phyloP scores from a whole-genome alignment of 176 grass and related monocot species.

The Bonia amplexicaulis region DNA sequence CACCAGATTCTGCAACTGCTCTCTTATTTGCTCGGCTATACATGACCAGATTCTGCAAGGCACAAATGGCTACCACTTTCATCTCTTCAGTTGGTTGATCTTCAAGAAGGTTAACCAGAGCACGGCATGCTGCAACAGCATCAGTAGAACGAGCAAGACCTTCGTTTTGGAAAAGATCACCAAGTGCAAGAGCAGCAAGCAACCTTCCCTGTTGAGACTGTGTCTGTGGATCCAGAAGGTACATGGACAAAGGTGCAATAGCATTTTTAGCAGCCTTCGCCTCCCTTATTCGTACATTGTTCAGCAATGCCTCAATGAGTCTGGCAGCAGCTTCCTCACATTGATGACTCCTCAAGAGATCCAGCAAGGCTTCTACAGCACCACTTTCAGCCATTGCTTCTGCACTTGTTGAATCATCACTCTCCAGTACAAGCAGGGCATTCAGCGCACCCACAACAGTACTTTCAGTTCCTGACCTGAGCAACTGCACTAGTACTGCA shows the following conservation, averaged over 20 bases:
- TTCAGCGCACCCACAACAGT: conserved; percentile 93
- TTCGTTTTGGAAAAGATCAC: conserved; percentile 99
- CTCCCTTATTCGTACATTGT: conserved; percentile 98
- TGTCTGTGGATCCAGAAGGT: conserved; percentile 96
- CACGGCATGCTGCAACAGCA: conserved; percentile 93
- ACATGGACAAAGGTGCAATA: conserved; percentile 98
- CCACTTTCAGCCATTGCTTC: conserved; percentile 99
- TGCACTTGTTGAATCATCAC: conserved; percentile 97
- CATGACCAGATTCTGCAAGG: conserved; percentile 96
- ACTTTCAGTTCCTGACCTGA: conserved; percentile 83
- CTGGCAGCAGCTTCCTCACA: conserved; percentile 99
- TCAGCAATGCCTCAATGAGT: conserved; percentile 89
- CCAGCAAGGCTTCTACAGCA: conserved; percentile 86
- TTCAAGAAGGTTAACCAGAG: conserved; percentile 98
- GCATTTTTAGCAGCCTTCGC: conserved; percentile 95
- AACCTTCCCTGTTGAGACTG: conserved; percentile 97
- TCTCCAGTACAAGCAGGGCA: conserved; percentile 97
- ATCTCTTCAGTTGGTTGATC: conserved; percentile 99
- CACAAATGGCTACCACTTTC: conserved; percentile 99
- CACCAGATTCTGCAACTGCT: conserved; percentile 99
- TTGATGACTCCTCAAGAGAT: conserved; percentile 87
- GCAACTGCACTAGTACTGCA: conserved; percentile 88
- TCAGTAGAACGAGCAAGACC: conserved; percentile 84
- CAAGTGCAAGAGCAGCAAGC: conserved; percentile 94
- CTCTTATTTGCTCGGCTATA: conserved; percentile 97